These are phyloP conservation scores for Collybia nuda DNA, from an alignment of 768 basidiomycete species.

Conservation along the genomic window DNA sequence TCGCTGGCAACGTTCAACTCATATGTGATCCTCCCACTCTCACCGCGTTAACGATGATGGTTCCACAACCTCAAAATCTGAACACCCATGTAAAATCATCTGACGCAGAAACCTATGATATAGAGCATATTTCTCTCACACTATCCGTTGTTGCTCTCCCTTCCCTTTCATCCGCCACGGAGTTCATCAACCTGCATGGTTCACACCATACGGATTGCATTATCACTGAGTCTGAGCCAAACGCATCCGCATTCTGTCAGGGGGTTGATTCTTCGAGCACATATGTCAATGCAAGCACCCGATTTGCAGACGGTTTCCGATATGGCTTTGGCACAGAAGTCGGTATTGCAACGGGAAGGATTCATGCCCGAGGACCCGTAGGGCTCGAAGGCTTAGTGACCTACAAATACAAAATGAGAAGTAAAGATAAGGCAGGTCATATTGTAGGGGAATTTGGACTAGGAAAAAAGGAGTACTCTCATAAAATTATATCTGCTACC, in stretches of 20 bases:
- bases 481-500: conserved; percentile 44
- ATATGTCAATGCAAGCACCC: conserved; percentile 92
- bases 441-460: conserved; percentile 83
- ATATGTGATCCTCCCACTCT: conserved; percentile 75
- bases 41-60: conserved; percentile 43
- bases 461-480: conserved; percentile 77
- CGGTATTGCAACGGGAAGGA: conserved; percentile 94
- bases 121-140: conserved; percentile 85
- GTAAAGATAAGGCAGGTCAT: conserved; percentile 73
- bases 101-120: conserved; percentile 67
- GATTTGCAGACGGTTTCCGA: conserved; percentile 95
- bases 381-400: conserved; percentile 91
- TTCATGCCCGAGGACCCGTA: conserved; percentile 95
- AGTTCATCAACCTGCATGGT: conserved; percentile 89
- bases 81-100: conserved; percentile 51
- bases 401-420: conserved; percentile 94
- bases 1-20: conserved; percentile 69
- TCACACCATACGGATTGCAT: conserved; percentile 96
- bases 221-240: conserved; percentile 73
- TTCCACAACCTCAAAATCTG: conserved; percentile 37
- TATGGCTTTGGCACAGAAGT: conserved; percentile 99
- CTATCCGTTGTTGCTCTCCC: conserved; percentile 78
- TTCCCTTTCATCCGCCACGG: conserved; percentile 72
- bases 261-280: conserved; percentile 92
- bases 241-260: conserved; percentile 74